Base-by-base conservation (phyloP, 139 green algal genomes). In the Coelastrella sp. region DNA sequence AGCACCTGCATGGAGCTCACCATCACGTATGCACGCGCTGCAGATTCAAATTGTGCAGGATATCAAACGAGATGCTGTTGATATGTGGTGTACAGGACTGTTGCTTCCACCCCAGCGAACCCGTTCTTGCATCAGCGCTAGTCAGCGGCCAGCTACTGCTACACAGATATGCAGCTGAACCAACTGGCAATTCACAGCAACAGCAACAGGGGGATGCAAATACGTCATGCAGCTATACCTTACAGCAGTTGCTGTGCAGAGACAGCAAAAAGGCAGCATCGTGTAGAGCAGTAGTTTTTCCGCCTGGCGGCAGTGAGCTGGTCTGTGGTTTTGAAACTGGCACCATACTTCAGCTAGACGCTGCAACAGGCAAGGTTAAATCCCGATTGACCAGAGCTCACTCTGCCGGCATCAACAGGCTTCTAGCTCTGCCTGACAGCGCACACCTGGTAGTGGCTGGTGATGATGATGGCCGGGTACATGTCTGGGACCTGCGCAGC, bases 401-500 rank as follows among this genome's bases (percentile, higher is more conserved):
- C 68, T 81, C 81, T 27, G 72, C 78, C 8, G 90, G 87, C 57
- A 92, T 98, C 79, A 97, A 94, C 74, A 89, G 93, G 22, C 82
- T 99, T 35, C 81, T 89, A 19, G 20, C 58, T 0, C 12, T 97
- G 14, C 60, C 68, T 11, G 12, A 78, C 8, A 27, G 82, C 19
- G 74, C 12, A 61, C 20, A 65, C 5, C 60, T 95, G 35, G 60
- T 97, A 17, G 95, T 89, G 10, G 91, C 94, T 56, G 97, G 96
- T 15, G 97, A 98, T 92, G 96, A 99, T 80, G 93, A 95, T 7
- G 97, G 97, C 4, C 75, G 82, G 7, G 68, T 99, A 8, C 94
- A 94, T 89, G 74, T 98, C 17, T 99, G 97, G 96, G 97, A 99
- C 88, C 80, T 92, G 7, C 92, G 97, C 17, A 90, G 94, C 63